Evolutionary conservation across 768 basidiomycete genomes (phyloP).

Genomic region (Fomitopsis pulvina): DNA sequence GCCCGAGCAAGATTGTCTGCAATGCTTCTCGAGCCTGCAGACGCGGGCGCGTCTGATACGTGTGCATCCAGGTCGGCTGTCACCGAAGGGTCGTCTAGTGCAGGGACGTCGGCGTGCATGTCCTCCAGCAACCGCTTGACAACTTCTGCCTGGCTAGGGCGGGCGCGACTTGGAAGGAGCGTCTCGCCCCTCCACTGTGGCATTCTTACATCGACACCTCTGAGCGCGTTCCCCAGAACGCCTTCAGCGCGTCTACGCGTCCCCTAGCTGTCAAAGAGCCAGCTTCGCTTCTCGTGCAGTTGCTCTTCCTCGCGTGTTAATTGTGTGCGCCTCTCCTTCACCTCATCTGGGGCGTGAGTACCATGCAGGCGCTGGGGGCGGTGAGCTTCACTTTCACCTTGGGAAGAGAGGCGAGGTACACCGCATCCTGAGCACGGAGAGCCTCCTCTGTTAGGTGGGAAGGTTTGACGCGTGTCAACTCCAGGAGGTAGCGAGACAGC

Average conservation of each 20-base stretch:
- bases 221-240: conserved; percentile 61
- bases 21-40: conserved; percentile 38
- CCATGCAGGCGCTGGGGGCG: conserved; percentile 21
- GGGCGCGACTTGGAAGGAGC: conserved; percentile 71
- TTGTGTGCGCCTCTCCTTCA: conserved; percentile 37
- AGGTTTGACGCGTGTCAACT: conserved; percentile 78
- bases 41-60: conserved; percentile 24
- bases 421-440: conserved; percentile 81
- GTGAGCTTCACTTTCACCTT: conserved; percentile 57
- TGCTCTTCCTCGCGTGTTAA: conserved; percentile 78
- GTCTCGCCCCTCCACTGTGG: conserved; percentile 66
- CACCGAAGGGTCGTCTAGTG: conserved; percentile 45
- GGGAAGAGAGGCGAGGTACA: conserved; percentile 82
- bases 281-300: conserved; percentile 71
- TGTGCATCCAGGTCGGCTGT: conserved; percentile 16
- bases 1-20: conserved; percentile 86
- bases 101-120: conserved; percentile 74
- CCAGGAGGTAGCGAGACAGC: conserved; percentile 76
- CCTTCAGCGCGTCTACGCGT: conserved; percentile 69
- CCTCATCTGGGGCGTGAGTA: conserved; percentile 36
- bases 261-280: conserved; percentile 81
- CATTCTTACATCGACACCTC: conserved; percentile 52
- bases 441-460: conserved; percentile 84
- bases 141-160: conserved; percentile 69
- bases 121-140: conserved; percentile 75